Evolutionary conservation across 2,329 filamentous ascomycete genomes (phyloP).

Genomic region (Emergomyces orientalis): DNA sequence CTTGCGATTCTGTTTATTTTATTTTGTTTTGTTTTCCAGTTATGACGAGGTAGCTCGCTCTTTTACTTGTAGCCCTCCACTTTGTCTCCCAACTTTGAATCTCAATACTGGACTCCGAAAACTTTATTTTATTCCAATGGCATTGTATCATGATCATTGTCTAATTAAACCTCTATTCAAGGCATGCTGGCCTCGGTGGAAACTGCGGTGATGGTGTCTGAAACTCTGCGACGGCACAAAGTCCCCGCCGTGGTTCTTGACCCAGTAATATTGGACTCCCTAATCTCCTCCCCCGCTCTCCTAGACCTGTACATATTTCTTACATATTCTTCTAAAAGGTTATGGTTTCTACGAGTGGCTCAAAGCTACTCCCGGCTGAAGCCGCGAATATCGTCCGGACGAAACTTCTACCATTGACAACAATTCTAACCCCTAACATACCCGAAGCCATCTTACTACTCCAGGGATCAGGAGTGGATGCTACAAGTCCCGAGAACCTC

Average conservation of each 20-base stretch:
- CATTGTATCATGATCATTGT: background rate
- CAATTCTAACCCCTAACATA: conserved; percentile 41
- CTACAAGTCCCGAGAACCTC: conserved; percentile 45
- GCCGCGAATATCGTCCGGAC: conserved; percentile 34
- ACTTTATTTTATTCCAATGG: background rate
- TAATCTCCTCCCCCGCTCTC: background rate
- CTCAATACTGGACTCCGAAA: background rate
- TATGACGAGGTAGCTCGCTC: background rate
- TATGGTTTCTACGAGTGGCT: conserved; percentile 58
- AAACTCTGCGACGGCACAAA: conserved; percentile 50
- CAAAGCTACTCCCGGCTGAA: conserved; percentile 37
- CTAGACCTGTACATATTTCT: conserved; percentile 11
- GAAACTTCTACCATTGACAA: conserved; percentile 36
- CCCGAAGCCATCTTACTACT: conserved; percentile 40
- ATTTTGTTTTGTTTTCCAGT: background rate
- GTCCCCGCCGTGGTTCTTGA: conserved; percentile 59
- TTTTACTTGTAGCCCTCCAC: background rate
- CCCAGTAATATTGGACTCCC: conserved; percentile 47
- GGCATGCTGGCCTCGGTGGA: conserved; percentile 73
- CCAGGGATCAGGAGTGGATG: conserved; percentile 29
- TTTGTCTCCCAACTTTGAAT: background rate
- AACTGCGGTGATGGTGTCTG: conserved; percentile 59
- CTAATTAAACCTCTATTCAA: conserved; percentile 26
- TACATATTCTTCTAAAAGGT: conserved; percentile 48
- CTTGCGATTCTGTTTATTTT: background rate